Percentiles rank a stretch among this genome's conserved stretches.
Evolutionary conservation across 2,329 filamentous ascomycete species (phyloP).

Genomic region (Aspergillus tamarii): DNA sequence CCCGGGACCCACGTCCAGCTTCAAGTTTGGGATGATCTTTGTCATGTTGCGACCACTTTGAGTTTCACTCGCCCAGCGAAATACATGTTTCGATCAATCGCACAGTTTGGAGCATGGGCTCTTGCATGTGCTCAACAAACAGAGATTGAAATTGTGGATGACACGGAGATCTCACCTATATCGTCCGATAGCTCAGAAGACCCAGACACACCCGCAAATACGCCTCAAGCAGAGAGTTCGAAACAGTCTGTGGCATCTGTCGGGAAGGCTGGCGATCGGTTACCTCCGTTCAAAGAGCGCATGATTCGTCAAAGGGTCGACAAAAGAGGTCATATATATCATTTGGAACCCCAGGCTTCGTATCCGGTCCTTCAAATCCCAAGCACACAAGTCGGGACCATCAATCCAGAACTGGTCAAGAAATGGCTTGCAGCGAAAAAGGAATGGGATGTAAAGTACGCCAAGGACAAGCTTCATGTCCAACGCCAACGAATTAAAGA

Average conservation of each 20-base stretch:
- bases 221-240: constrained; percentile 20
- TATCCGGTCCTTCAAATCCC: constrained; percentile 69
- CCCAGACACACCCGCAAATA: constrained; percentile 11
- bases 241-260: constrained; percentile 51
- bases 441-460: constrained; percentile 74
- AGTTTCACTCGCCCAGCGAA: constrained; percentile 96
- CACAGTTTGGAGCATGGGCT: constrained; percentile 92
- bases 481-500: constrained; percentile 75
- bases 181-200: constrained; percentile 56
- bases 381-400: constrained; percentile 69
- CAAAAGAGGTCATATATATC: constrained; percentile 72
- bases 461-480: constrained; percentile 68
- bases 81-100: constrained; percentile 89
- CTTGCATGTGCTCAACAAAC: constrained; percentile 79
- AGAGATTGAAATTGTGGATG: constrained; percentile 78
- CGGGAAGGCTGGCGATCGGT: constrained; percentile 81
- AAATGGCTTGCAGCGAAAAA: constrained; percentile 81
- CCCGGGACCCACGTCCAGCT: constrained; percentile 88
- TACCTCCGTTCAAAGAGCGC: constrained; percentile 77
- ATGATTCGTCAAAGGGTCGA: constrained; percentile 93
- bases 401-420: constrained; percentile 76
- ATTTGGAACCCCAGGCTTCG: constrained; percentile 65
- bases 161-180: constrained; percentile 75
- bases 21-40: constrained; percentile 94
- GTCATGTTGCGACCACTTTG: constrained; percentile 89